Evolutionary conservation across 2,329 filamentous ascomycete genomes (phyloP).

Genomic region (Alternaria sp.): DNA sequence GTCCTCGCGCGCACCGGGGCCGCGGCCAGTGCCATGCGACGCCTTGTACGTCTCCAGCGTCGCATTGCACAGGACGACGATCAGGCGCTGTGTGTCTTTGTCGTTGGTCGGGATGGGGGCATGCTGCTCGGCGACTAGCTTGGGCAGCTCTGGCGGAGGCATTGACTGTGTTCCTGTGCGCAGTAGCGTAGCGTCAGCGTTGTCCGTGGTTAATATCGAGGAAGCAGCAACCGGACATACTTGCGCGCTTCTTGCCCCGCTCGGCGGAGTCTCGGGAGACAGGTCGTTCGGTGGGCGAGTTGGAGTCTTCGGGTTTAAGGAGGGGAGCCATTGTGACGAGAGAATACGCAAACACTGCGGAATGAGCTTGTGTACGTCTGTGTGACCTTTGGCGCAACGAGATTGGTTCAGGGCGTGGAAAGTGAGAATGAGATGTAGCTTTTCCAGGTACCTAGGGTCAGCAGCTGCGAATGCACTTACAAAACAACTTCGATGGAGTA

Average conservation of each 20-base stretch:
- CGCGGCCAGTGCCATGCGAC: slow-evolving; percentile 70
- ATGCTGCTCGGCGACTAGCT: slow-evolving; percentile 92
- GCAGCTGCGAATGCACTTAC: slow-evolving; percentile 1
- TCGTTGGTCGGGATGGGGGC: slow-evolving; percentile 82
- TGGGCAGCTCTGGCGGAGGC: slow-evolving; percentile 86
- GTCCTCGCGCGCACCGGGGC: slow-evolving; percentile 76
- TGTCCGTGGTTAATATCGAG: slow-evolving; percentile 17
- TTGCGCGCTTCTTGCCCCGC: slow-evolving; percentile 46
- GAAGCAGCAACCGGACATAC: slow-evolving; percentile 32
- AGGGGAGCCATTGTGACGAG: slow-evolving; percentile 27
- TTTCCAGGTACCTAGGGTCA: background rate
- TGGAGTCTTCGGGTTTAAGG: slow-evolving; percentile 26
- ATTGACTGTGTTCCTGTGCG: slow-evolving; percentile 78
- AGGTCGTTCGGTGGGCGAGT: slow-evolving; percentile 21
- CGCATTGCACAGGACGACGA: slow-evolving; percentile 95
- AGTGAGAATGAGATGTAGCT: background rate
- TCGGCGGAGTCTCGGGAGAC: slow-evolving; percentile 43
- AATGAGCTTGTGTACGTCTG: background rate
- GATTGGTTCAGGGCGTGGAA: background rate
- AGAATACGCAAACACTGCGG: background rate
- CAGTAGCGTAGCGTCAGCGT: slow-evolving; percentile 30
- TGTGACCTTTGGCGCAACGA: background rate
- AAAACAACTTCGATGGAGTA: background rate
- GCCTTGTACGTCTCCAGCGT: slow-evolving; percentile 98
- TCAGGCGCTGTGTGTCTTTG: slow-evolving; percentile 88